Base-by-base conservation (phyloP, 73 alveolate species). In the Paramecium sexaurelia region DNA sequence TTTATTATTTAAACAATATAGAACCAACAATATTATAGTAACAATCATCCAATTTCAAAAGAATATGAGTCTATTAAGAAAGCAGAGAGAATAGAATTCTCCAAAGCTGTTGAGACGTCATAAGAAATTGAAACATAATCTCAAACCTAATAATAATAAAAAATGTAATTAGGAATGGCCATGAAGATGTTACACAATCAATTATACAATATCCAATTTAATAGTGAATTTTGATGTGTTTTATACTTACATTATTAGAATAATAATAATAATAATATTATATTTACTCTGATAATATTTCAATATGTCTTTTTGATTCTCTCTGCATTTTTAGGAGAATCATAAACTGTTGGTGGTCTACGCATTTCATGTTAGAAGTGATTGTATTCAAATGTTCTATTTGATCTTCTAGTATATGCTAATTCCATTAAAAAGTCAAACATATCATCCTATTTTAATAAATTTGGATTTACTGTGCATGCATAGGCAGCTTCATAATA, bases 341-440 rank as follows among this genome's bases (percentile, higher is more conserved):
- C 94, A 82, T 68, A 88, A 26, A 69, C 51, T 20, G 94, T 88
- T n/a, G 94, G 94, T 68, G 83, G 83, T 51, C 91, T 88, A 71
- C 84, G 55, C 84, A 88, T 75, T 88, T 88, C 94, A 82, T 66
- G 75, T 43, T 82, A 68, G 26, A 82, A 56, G 87, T 68, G 87
- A 69, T 88, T 82, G 55, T 75, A 61, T 27, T 88, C 94, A 71
- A 88, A 88, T 55, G 71, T 88, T 43, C 55, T 56, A 47, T 75
- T 82, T 39, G 94, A 83, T 88, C 94, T 88, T 45, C 90, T 88
- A 26, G 94, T 82, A 88, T 88, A 88, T 17, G 94, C 94, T 87
- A 88, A 88, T 51, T 88, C 94, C 94, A 88, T 88, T 55, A 88
- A 88, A 84, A 88, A 88, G 45, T 88, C 94, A 15, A 88, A 88